Base-by-base conservation (phyloP, 2,329 filamentous ascomycete species). In the Parastagonospora nodorum region DNA sequence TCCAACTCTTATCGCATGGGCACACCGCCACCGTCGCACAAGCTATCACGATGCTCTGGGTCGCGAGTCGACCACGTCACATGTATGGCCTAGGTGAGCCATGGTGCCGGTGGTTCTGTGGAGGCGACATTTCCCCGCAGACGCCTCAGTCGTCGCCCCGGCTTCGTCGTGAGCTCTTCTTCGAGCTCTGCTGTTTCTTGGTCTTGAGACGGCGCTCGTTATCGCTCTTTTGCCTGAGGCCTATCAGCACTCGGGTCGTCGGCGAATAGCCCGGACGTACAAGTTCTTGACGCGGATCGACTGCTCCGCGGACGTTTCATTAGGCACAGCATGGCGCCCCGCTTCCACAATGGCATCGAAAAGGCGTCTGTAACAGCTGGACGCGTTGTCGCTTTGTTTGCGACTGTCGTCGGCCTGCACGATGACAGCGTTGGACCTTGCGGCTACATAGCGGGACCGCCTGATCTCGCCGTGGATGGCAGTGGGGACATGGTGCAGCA, bases 371-470 rank as follows among this genome's bases (percentile, higher is more conserved):
- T 82, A 85, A 68, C 85, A 87, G 27, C 77, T 75, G 39, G 83
- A 78, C 43, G 83, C 80, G 63, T 88, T 88, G 51, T 80, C 79
- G 38, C 73, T 76, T 64, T 85, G 84, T 66, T 85, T 86, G 33
- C 85, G 80, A 54, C 80, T 83, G 51, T 85, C 83, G 61, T 87
- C 84, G 36, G 83, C 81, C 58, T 87, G 84, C 55, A 88, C 84
- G 45, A 87, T 77, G 19, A 88, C 69, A 50, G 77, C 73, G 56
- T 81, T 73, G 11, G 80, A 79, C 47, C 80, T 79, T 27, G 77
- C 72, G 16, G 84, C 80, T 52, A 79, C 75, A 67, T 84, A 86
- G 54, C 82, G 82, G 10, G 80, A 85, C 14, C 72, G 58, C 38
- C 76, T 75, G 46, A 88, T 74, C 27, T 76, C 64, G 38, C 69